Conservation (phyloP, 441 rosid species). For the Monsonia emarginata region DNA sequence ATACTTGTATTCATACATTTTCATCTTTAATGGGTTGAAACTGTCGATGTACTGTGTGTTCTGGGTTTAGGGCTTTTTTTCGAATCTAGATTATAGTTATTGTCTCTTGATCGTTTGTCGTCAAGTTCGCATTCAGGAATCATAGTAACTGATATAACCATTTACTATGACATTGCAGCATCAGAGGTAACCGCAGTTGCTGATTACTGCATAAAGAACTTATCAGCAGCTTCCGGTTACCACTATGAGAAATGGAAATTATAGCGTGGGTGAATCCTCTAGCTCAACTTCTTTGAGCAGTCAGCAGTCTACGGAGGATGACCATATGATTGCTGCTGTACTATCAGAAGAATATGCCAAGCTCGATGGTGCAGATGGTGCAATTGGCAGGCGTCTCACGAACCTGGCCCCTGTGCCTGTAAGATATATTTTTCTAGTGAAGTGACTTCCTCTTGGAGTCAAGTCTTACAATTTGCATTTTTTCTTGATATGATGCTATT, state of each 20-base stretch:
- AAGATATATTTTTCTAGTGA: conserved; percentile 10
- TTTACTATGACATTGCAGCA: background rate
- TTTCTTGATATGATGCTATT: background rate
- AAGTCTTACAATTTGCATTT: background rate
- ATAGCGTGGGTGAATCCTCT: conserved; percentile 50
- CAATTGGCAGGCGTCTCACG: conserved; percentile 66
- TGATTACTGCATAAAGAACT: background rate
- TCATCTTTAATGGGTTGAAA: background rate
- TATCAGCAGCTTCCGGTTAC: background rate
- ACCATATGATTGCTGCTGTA: conserved; percentile 69
- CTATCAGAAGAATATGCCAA: conserved; percentile 68
- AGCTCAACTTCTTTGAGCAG: conserved; percentile 71
- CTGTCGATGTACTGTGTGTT: background rate
- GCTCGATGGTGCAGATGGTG: conserved; percentile 69
- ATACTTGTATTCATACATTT: background rate
- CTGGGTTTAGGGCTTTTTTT: background rate
- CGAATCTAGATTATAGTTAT: background rate
- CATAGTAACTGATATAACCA: conserved; percentile 1
- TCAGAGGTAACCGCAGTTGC: conserved; percentile 3
- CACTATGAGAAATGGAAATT: conserved; percentile 31
- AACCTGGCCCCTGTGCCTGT: conserved; percentile 72
- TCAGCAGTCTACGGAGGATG: conserved; percentile 65
- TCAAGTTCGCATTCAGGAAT: background rate
- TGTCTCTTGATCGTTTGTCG: background rate
- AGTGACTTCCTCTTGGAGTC: background rate